Evolutionary conservation across 371 early-diverging fungal species (phyloP).

Genomic region (Quaeritorhiza haematococci): DNA sequence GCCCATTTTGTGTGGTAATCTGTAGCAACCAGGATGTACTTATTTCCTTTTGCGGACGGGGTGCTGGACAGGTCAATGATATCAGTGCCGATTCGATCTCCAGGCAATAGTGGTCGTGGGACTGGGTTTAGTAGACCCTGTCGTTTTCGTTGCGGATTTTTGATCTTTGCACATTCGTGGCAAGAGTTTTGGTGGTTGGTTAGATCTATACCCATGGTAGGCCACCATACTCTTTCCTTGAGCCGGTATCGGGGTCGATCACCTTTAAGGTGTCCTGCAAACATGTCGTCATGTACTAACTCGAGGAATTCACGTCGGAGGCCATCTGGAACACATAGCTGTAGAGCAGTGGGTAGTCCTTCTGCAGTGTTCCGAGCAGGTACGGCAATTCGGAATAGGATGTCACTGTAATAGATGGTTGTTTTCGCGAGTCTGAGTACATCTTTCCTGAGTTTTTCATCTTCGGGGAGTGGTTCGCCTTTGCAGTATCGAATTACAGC

Average conservation of each 20-base stretch:
- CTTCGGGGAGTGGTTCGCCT: not conserved
- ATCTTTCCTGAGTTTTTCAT: not conserved
- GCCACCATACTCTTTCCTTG: constrained; percentile 14
- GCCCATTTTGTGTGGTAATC: constrained; percentile 11
- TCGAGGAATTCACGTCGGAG: not conserved
- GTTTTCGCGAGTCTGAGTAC: too few relatives aligned
- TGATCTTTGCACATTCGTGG: too few relatives aligned
- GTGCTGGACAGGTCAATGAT: too few relatives aligned
- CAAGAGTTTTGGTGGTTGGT: not conserved
- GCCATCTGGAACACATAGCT: constrained; percentile 5
- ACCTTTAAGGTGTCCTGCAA: constrained; percentile 6
- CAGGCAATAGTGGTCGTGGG: too few relatives aligned
- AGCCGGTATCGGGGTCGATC: not conserved
- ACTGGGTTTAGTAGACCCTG: too few relatives aligned
- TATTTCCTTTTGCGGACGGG: too few relatives aligned
- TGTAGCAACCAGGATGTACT: constrained; percentile 3
- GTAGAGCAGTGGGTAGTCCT: not conserved
- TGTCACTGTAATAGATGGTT: too few relatives aligned
- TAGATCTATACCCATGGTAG: constrained; percentile 1
- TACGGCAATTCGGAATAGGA: constrained; percentile 3
- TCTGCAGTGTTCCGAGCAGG: not conserved
- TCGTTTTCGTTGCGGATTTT: too few relatives aligned
- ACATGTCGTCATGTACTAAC: constrained; percentile 9
- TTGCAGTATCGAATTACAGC: not conserved
- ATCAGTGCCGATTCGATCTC: too few relatives aligned